Percentiles rank a stretch among this genome's conserved stretches.
Conservation (phyloP, 2,329 filamentous ascomycete species). For the Fusarium sp. region DNA sequence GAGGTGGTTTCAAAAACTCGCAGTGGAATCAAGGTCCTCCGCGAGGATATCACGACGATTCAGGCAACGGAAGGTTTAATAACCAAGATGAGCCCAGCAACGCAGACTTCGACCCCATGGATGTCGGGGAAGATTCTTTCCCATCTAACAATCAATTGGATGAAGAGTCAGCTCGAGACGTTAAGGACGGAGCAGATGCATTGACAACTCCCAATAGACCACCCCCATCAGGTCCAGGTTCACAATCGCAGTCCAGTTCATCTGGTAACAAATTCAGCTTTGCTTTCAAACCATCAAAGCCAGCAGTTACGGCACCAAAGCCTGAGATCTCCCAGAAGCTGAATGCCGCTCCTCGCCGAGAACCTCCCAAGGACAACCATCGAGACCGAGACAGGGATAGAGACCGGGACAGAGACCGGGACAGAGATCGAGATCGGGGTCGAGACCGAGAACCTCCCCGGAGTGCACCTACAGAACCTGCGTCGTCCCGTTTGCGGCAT, state of each 20-base stretch:
- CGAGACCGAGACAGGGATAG: conserved; percentile 1
- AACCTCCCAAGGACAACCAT: conserved; percentile 41
- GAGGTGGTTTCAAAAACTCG: conserved; percentile 73
- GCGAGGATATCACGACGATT: conserved; percentile 41
- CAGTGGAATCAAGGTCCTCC: conserved; percentile 66
- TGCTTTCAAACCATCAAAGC: conserved; percentile 81
- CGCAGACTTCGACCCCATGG: conserved; percentile 29
- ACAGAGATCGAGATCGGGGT: background rate
- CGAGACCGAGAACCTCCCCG: conserved; percentile 59
- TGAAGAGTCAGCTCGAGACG: conserved; percentile 49
- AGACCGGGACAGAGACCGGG: background rate
- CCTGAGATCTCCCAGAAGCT: conserved; percentile 75
- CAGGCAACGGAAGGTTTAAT: conserved; percentile 34
- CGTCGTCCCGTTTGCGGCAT: conserved; percentile 57
- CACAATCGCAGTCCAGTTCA: conserved; percentile 57
- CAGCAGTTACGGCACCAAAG: conserved; percentile 66
- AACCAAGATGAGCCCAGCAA: conserved; percentile 31
- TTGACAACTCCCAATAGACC: conserved; percentile 67
- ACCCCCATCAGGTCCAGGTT: conserved; percentile 64
- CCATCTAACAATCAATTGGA: conserved; percentile 38
- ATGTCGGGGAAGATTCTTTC: conserved; percentile 26
- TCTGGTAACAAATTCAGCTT: conserved; percentile 87
- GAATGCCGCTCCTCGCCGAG: conserved; percentile 69
- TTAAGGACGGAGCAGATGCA: conserved; percentile 57
- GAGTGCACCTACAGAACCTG: conserved; percentile 65